Evolutionary conservation across 805 yeast genomes (phyloP).

Genomic region (Alloascoidea hylecoeti): DNA sequence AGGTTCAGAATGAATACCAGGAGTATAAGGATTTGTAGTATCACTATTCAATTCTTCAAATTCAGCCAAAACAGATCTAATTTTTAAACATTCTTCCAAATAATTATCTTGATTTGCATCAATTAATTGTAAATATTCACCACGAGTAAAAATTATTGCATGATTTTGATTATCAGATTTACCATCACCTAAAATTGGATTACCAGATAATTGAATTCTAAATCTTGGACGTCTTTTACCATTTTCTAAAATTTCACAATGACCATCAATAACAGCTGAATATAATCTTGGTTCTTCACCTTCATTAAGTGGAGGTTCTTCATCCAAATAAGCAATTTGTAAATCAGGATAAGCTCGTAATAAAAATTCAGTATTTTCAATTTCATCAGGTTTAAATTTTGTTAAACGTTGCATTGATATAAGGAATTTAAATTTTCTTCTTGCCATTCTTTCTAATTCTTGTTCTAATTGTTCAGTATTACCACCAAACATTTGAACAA

Average conservation of each 20-base stretch:
- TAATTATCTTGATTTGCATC: slow-evolving; percentile 97
- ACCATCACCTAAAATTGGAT: slow-evolving; percentile 94
- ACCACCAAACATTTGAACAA: slow-evolving; percentile 97
- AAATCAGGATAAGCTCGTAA: slow-evolving; percentile 60
- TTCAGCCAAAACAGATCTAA: slow-evolving; percentile 76
- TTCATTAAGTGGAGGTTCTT: slow-evolving; percentile 47
- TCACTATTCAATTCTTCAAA: slow-evolving; percentile 66
- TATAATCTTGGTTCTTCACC: slow-evolving; percentile 39
- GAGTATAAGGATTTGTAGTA: slow-evolving; percentile 37
- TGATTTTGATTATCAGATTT: slow-evolving; percentile 93
- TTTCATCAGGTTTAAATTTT: slow-evolving; percentile 49
- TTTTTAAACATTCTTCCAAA: slow-evolving; percentile 85
- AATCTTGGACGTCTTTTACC: slow-evolving; percentile 47
- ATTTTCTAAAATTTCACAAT: slow-evolving; percentile 37
- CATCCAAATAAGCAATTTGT: slow-evolving; percentile 83
- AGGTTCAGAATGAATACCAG: slow-evolving; percentile 30
- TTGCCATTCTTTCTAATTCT: slow-evolving; percentile 78
- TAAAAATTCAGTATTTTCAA: slow-evolving; percentile 50
- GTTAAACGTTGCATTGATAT: slow-evolving; percentile 82
- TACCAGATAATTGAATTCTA: slow-evolving; percentile 72
- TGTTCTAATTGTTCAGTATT: slow-evolving; percentile 93
- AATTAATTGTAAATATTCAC: slow-evolving; percentile 87
- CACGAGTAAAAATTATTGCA: slow-evolving; percentile 75
- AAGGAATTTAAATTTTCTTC: slow-evolving; percentile 65
- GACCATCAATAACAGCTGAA: slow-evolving; percentile 59